phyloP scores from a whole-genome alignment of 495 filamentous ascomycete species.

The Thozetella sp. region DNA sequence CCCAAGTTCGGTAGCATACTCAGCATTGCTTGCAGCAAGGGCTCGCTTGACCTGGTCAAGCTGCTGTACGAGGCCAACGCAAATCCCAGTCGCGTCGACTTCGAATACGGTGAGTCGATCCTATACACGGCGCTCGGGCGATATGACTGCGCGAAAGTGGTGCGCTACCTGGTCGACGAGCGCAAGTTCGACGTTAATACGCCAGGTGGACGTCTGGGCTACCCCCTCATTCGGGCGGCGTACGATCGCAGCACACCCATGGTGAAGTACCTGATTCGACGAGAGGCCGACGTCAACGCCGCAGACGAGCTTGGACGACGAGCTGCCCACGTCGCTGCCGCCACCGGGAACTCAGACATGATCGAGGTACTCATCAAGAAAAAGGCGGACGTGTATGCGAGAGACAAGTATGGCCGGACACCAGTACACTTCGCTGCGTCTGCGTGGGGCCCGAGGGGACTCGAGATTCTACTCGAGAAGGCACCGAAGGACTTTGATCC shows the following conservation, averaged over 20 bases:
- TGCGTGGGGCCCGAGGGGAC: background rate
- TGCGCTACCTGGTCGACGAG: constrained; percentile 12
- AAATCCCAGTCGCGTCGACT: constrained; percentile 1
- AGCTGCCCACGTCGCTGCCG: constrained; percentile 10
- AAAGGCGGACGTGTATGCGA: constrained; percentile 1
- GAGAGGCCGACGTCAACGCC: constrained; percentile 3
- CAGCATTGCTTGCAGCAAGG: background rate
- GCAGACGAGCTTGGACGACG: constrained; percentile 10
- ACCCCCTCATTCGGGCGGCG: constrained; percentile 3
- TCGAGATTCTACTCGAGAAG: background rate
- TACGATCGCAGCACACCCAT: background rate
- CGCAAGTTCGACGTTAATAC: constrained; percentile 4
- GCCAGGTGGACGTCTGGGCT: constrained; percentile 7
- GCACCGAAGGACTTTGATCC: background rate
- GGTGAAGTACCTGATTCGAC: constrained; percentile 8
- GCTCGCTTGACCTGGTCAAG: constrained; percentile 6
- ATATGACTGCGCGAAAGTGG: background rate
- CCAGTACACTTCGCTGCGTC: constrained; percentile 9
- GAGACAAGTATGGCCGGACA: constrained; percentile 9
- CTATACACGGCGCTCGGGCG: constrained; percentile 6
- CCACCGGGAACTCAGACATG: background rate
- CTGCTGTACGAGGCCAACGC: constrained; percentile 11
- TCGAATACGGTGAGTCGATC: background rate
- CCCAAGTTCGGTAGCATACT: constrained; percentile 6
- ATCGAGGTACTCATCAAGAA: constrained; percentile 1